Base-by-base conservation (phyloP, 78 protist genomes). In the Protostelium mycophagum region DNA sequence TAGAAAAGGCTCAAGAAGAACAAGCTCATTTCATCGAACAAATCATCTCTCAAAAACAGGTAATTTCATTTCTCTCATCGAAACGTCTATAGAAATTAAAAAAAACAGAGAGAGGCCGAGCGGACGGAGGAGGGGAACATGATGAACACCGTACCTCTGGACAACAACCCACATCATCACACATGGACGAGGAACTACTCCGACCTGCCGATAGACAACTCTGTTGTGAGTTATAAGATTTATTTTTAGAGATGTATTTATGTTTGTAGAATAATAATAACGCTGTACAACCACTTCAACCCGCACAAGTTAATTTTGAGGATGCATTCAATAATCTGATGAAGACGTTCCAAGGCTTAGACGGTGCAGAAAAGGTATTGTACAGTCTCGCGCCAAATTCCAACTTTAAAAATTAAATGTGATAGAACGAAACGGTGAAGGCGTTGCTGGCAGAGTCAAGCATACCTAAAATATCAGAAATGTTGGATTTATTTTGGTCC, bases 21-120 rank as follows among this genome's bases (percentile, higher is more conserved):
- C 94, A 91, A 39, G 89, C 87, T 38, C 83, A 88, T 83, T 89
- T 88, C 38, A 89, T 92, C 83, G 94, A 92, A 34, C 86, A 63
- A 35, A 28, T 92, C 36, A n/a, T 92, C 35, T 63, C 83, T 86
- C 85, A 85, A 51, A 5, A 51, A 16, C 73, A 51, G 16, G 73
- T 51, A 16, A 51, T 5, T 51, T n/a, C n/a, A n/a, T n/a, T n/a
- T n/a, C n/a, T n/a, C n/a, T n/a, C n/a, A n/a, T n/a, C n/a, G n/a
- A n/a, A n/a, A n/a, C n/a, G n/a, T n/a, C n/a, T n/a, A n/a, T n/a
- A n/a, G n/a, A n/a, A n/a, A n/a, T n/a, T n/a, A n/a, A n/a, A n/a
- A n/a, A n/a, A n/a, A n/a, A n/a, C n/a, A n/a, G n/a, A n/a, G n/a
- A n/a, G n/a, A n/a, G n/a, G n/a, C n/a, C n/a, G n/a, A n/a, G n/a